Percentiles rank a stretch among this genome's conserved stretches.
Conservation (phyloP, 2,329 filamentous ascomycete species). For the Sordariomycetes sp. region DNA sequence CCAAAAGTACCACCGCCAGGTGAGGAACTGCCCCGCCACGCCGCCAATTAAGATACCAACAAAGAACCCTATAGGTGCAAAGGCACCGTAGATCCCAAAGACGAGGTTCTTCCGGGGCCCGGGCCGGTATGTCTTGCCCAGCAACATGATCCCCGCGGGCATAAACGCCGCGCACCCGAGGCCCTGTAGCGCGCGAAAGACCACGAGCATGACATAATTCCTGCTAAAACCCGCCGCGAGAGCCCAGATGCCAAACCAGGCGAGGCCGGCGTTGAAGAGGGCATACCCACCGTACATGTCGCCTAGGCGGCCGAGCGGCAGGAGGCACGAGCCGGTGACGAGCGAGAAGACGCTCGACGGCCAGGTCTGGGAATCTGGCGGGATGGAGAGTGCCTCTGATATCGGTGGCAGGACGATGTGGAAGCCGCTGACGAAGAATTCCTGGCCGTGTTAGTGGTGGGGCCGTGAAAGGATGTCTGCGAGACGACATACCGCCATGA, state of each 20-base stretch:
- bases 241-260: constrained; percentile 57
- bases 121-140: constrained; percentile 55
- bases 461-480: background rate
- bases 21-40: constrained; percentile 42
- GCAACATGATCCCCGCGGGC: constrained; percentile 55
- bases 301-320: constrained; percentile 47
- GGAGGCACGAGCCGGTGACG: constrained; percentile 41
- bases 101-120: constrained; percentile 61
- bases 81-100: constrained; percentile 43
- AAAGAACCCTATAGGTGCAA: constrained; percentile 45
- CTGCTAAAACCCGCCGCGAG: constrained; percentile 57
- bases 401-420: constrained; percentile 49
- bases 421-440: constrained; percentile 8
- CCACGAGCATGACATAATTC: constrained; percentile 56
- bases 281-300: constrained; percentile 50
- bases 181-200: constrained; percentile 62
- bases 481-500: constrained; percentile 21
- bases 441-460: constrained; percentile 6
- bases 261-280: constrained; percentile 44
- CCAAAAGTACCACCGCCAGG: constrained; percentile 60
- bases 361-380: constrained; percentile 48
- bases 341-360: constrained; percentile 49
- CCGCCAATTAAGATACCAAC: constrained; percentile 56
- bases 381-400: constrained; percentile 47
- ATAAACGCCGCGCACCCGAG: constrained; percentile 61